phyloP scores from a whole-genome alignment of 2,329 filamentous ascomycete species.

The Pezizomycotina sp. region DNA sequence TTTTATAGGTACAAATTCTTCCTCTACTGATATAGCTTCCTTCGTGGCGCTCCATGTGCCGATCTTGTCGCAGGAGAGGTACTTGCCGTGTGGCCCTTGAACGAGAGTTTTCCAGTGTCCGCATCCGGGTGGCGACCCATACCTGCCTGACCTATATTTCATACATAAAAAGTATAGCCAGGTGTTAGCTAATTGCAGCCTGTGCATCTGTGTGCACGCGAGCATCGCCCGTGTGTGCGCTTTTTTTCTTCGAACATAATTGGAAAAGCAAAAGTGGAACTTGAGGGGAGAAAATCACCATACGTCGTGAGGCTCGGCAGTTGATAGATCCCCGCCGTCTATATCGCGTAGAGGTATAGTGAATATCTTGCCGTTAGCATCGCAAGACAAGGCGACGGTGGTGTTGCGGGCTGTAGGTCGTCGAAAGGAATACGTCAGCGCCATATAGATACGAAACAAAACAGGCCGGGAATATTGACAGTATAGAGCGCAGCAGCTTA shows the following conservation, averaged over 20 bases:
- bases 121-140: conserved; percentile 73
- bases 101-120: conserved; percentile 62
- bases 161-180: background rate
- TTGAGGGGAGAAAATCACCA: background rate
- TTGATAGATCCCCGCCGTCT: conserved; percentile 63
- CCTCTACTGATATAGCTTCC: conserved; percentile 68
- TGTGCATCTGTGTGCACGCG: no score
- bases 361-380: conserved; percentile 75
- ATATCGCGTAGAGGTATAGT: conserved; percentile 70
- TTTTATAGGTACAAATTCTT: conserved; percentile 31
- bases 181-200: conserved; percentile 2
- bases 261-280: background rate
- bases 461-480: conserved; percentile 60
- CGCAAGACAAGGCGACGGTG: conserved; percentile 61
- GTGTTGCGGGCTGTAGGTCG: conserved; percentile 35
- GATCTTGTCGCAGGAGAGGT: conserved; percentile 70
- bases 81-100: conserved; percentile 90
- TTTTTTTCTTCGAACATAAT: no score
- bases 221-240: no score
- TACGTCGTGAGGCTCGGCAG: conserved; percentile 87
- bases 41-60: conserved; percentile 60
- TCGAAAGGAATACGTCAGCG: conserved; percentile 26
- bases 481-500: conserved; percentile 4
- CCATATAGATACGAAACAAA: conserved; percentile 54
- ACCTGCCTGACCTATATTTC: conserved; percentile 47